Base-by-base conservation (phyloP, 2,329 filamentous ascomycete species). In the Dryadomyces quercus-mongolicae region DNA sequence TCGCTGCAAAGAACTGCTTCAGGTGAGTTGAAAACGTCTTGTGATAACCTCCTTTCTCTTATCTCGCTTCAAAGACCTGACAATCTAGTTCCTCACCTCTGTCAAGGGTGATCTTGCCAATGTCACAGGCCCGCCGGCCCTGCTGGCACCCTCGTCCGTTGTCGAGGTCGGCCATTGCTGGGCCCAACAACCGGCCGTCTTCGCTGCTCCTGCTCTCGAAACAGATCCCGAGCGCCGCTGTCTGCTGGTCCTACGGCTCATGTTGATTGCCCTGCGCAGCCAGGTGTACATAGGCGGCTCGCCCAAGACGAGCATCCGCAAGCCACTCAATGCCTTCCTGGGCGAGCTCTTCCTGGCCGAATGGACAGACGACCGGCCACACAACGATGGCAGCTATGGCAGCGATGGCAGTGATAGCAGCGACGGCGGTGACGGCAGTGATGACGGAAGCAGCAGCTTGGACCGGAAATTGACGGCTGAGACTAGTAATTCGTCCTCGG, bases 301-400 rank as follows among this genome's bases (percentile, higher is more conserved):
- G 34, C 70, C 73, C 8, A 67, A 65, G 34, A 67, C 71, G 40
- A 74, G 72, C 57, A 75, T 76, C 63, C 74, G 74, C 62, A 78
- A 78, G 59, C 75, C 75, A 1, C 67, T 77, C 7, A 78, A 78
- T 55, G 74, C 75, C 7, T 77, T 78, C 51, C 65, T 78, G 0
- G 75, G 75, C 16, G 75, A 77, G 62, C 56, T 77, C 1, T 78
- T 77, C 58, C 58, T 77, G 1, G 70, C 70, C 0, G 64, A 62
- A 0, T 73, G 70, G 69, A 55, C 46, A 10, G 52, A 54, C n/a
- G 51, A 51, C 21, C 20, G 36, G 10, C 22, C 12, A 6, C 34
- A 49, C 49, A 16, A 51, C 36, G 44, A 8, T 6, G 48, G 50
- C 65, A 59, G 20, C 46, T 54, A 21, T 62, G 61, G 12, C 51